Evolutionary conservation across 768 basidiomycete genomes (phyloP).

Genomic region (Stropharia rugosoannulata): DNA sequence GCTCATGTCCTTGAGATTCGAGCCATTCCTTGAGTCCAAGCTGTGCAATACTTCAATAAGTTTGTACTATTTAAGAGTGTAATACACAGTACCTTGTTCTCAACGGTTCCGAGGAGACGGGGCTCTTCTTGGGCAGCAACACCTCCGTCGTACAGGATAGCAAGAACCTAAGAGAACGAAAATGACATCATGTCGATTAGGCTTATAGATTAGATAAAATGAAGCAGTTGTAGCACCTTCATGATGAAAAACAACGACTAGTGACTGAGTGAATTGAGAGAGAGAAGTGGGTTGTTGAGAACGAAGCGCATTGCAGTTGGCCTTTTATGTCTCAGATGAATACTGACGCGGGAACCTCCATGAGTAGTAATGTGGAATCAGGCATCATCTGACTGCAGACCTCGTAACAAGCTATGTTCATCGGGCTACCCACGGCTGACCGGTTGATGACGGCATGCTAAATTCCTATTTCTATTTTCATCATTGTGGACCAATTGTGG

Average conservation of each 20-base stretch:
- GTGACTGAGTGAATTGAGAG: background rate
- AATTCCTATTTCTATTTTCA: constrained; percentile 1
- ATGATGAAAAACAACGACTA: constrained; percentile 6
- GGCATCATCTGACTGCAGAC: constrained; percentile 18
- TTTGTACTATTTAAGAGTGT: background rate
- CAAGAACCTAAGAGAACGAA: constrained; percentile 50
- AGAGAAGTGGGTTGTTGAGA: constrained; percentile 4
- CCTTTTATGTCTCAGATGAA: constrained; percentile 20
- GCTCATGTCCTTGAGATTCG: constrained; percentile 70
- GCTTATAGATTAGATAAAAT: no score
- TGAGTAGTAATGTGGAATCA: constrained; percentile 2
- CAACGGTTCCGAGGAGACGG: constrained; percentile 75
- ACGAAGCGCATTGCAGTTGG: background rate
- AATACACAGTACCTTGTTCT: constrained; percentile 59
- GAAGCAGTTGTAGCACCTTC: constrained; percentile 12
- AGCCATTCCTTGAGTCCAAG: constrained; percentile 75
- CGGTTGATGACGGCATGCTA: background rate
- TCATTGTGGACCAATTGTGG: constrained; percentile 17
- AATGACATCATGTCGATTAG: constrained; percentile 10
- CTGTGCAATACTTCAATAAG: constrained; percentile 30
- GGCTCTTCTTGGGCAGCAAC: constrained; percentile 66
- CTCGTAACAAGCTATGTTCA: constrained; percentile 2
- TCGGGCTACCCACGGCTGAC: constrained; percentile 14
- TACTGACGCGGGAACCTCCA: constrained; percentile 9
- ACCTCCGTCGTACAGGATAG: constrained; percentile 72